Evolutionary conservation across 148 eudicot species (phyloP), one percentile per base, ranked within the genome.

Genomic region (Selenicereus undatus): DNA sequence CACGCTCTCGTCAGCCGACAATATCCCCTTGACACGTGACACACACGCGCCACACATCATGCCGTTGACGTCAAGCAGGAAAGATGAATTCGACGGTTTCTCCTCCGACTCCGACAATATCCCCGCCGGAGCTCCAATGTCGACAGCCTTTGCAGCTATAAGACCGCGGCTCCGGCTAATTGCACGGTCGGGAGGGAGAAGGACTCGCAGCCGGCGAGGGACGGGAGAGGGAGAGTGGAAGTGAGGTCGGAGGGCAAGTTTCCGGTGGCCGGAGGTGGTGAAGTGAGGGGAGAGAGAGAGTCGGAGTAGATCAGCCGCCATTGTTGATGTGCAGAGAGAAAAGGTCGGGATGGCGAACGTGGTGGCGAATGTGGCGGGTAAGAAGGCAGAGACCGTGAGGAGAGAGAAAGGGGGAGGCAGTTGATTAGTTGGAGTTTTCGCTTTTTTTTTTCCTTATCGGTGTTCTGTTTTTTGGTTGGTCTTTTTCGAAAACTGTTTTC

Each of bases 11-110:
- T 95, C 98, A 64, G 93, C 68, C n/a, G 90, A 75, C 16, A 95
- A 51, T 0, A 95, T 79, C 32, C 86, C 83, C 84, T 91, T 93
- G 71, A 95, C 97, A 72, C 98, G 97, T 58, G 94, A 79, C 0
- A 81, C 97, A 75, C 98, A 95, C 17, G 90, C 94, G 75, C 97
- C 96, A 85, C 98, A 95, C 98, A 95, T 95, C 98, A 95, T 95
- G 5, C 94, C 98, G 85, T 90, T 82, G 35, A 95, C 97, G 22
- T 95, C 95, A 0, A 95, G 92, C 3, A 95, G 86, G 35, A 95
- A 86, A 24, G 94, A 76, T 0, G 90, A 79, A n/a, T 83, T 79
- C 42, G 35, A 8, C 56, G 82, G 48, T 24, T 3, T 29, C 5
- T 26, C 42, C 35, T 36, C 73, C 29, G 30, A 32, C 32, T 26